Conservation (phyloP, 495 filamentous ascomycete species). For the Penicillium maclennaniae region DNA sequence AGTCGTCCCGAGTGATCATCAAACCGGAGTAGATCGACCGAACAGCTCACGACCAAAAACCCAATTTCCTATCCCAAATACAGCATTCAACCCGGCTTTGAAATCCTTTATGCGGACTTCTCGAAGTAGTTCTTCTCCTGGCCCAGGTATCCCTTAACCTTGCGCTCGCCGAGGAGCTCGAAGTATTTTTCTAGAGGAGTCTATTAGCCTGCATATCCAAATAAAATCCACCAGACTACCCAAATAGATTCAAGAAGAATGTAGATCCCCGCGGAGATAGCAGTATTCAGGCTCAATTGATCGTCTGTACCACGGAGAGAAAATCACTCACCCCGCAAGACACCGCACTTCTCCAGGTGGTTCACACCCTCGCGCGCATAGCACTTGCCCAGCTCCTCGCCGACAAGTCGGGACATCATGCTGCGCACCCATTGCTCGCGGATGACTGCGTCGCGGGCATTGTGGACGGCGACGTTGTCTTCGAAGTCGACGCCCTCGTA, state of each 20-base stretch:
- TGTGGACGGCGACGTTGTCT: conserved; percentile 83
- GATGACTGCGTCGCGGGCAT: conserved; percentile 89
- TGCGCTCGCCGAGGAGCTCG: conserved; percentile 76
- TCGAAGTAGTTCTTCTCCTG: conserved; percentile 83
- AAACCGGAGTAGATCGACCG: background rate
- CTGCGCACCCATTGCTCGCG: conserved; percentile 95
- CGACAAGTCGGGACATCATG: conserved; percentile 94
- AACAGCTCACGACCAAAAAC: background rate
- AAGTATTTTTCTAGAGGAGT: conserved; percentile 77
- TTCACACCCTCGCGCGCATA: conserved; percentile 93
- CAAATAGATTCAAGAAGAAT: background rate
- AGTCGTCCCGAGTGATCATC: background rate
- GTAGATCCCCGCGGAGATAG: background rate
- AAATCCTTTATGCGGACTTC: conserved; percentile 11
- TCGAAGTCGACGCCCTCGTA: conserved; percentile 98
- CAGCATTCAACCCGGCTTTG: background rate
- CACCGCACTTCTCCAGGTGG: conserved; percentile 94
- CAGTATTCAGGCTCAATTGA: background rate
- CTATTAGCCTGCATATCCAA: background rate
- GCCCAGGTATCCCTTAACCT: conserved; percentile 84
- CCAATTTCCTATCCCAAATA: background rate
- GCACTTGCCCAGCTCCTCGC: conserved; percentile 94
- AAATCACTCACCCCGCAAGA: conserved; percentile 67
- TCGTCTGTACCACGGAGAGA: background rate
- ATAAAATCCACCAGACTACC: background rate